phyloP scores from a whole-genome alignment of 352 stramenopile species.

The Globisporangium mamillatum region DNA sequence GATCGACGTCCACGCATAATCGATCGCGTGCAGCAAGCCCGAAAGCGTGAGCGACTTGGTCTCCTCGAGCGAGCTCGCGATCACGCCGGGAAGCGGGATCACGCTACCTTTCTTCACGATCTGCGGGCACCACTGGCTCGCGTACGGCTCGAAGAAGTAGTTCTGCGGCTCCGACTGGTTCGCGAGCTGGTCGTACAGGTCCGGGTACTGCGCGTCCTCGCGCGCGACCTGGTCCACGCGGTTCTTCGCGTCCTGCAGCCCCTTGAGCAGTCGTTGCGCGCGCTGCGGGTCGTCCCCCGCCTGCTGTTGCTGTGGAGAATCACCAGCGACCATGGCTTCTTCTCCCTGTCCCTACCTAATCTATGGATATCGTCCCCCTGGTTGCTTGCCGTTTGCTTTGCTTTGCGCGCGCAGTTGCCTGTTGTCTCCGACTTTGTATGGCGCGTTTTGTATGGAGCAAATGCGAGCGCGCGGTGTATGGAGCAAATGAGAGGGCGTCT shows the following conservation, averaged over 20 bases:
- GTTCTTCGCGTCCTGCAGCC: conserved; percentile 64
- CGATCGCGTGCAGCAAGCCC: conserved; percentile 88
- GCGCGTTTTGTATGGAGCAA: conserved; percentile 1
- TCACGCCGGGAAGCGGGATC: conserved; percentile 61
- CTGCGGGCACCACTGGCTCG: conserved; percentile 75
- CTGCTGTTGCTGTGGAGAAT: not conserved
- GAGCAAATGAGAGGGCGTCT: not conserved
- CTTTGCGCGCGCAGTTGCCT: not conserved
- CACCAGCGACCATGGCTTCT: not conserved
- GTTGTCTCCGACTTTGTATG: not conserved
- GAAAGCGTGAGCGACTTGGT: conserved; percentile 81
- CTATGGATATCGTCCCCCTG: not conserved
- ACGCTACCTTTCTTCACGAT: conserved; percentile 72
- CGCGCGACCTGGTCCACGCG: conserved; percentile 69
- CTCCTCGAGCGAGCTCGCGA: conserved; percentile 71
- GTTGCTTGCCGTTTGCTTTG: not conserved
- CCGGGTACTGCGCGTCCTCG: conserved; percentile 73
- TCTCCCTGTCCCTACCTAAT: not conserved
- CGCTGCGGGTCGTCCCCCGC: conserved; percentile 29
- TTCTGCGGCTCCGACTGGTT: conserved; percentile 86
- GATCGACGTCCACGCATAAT: conserved; percentile 94
- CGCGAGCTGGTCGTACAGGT: conserved; percentile 76
- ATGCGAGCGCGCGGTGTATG: not conserved
- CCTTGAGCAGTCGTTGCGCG: conserved; percentile 53
- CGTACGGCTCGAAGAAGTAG: conserved; percentile 88